Evolutionary conservation across 2,329 filamentous ascomycete genomes (phyloP).

Genomic region (Capronia americana): DNA sequence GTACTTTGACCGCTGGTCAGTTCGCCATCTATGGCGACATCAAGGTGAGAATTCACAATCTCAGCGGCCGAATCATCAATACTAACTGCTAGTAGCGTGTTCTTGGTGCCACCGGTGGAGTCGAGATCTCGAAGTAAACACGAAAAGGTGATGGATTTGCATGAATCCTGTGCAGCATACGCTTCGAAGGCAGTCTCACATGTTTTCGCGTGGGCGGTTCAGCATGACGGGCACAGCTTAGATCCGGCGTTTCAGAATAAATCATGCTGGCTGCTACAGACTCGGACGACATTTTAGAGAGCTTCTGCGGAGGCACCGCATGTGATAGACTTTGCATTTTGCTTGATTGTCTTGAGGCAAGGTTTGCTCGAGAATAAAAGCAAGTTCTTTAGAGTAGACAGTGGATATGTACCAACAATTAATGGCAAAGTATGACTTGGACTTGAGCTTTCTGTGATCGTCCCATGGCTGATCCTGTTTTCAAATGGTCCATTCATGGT

Average conservation of each 20-base stretch:
- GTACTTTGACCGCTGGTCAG: constrained; percentile 78
- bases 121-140: constrained; percentile 32
- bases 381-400: constrained; percentile 18
- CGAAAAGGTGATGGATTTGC: constrained; percentile 8
- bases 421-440: constrained; percentile 24
- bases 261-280: constrained; percentile 16
- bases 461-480: background rate
- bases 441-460: background rate
- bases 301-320: constrained; percentile 6
- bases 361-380: constrained; percentile 15
- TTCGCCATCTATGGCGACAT: constrained; percentile 85
- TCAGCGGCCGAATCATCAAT: background rate
- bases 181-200: constrained; percentile 22
- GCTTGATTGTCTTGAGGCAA: constrained; percentile 14
- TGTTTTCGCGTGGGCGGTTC: constrained; percentile 18
- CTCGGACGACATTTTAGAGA: constrained; percentile 13
- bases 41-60: constrained; percentile 39
- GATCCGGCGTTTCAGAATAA: constrained; percentile 20
- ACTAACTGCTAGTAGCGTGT: constrained; percentile 17
- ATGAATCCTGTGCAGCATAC: constrained; percentile 16
- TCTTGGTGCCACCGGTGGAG: constrained; percentile 27
- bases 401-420: constrained; percentile 32
- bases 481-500: background rate
- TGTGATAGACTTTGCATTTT: constrained; percentile 24
- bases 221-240: constrained; percentile 19